A percentile compares a stretch with the other conserved stretches of the same genome.
Conservation (phyloP, 768 basidiomycete species). For the Serpula lacrymans region DNA sequence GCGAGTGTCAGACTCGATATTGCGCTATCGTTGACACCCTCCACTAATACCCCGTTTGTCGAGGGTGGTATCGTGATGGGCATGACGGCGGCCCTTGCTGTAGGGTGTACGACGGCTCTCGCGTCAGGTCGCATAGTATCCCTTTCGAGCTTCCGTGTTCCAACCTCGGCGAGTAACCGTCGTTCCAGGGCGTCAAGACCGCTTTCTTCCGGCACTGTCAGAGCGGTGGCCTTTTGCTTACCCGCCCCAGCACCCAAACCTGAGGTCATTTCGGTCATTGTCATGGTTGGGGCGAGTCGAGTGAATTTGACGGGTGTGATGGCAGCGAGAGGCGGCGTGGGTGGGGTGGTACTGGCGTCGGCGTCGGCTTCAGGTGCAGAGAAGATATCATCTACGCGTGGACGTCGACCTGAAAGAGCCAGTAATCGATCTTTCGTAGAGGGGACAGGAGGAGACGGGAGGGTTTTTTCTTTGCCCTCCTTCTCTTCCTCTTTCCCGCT, state of each 20-base stretch:
- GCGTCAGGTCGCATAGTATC: slow-evolving; percentile 30
- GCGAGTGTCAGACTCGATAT: slow-evolving; percentile 46
- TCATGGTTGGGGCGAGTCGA: slow-evolving; percentile 27
- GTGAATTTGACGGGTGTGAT: slow-evolving; percentile 31
- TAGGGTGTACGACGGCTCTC: slow-evolving; percentile 31
- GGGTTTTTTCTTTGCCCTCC: slow-evolving; percentile 48
- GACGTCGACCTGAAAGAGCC: slow-evolving; percentile 11
- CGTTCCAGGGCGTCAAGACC: slow-evolving; percentile 75
- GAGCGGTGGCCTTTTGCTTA: slow-evolving; percentile 8
- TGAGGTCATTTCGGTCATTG: slow-evolving; percentile 13
- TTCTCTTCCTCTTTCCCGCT: slow-evolving; percentile 13
- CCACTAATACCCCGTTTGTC: slow-evolving; percentile 16
- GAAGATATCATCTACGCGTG: slow-evolving; percentile 32
- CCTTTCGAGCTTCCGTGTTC: slow-evolving; percentile 49
- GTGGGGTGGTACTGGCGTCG: slow-evolving; percentile 28
- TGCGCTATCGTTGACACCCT: slow-evolving; percentile 39
- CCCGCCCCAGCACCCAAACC: slow-evolving; percentile 20
- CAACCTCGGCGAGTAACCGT: slow-evolving; percentile 66
- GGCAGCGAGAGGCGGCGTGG: slow-evolving; percentile 52
- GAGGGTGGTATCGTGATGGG: slow-evolving; percentile 37
- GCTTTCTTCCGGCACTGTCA: slow-evolving; percentile 32
- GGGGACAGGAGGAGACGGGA: slow-evolving; percentile 56
- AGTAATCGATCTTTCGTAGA: slow-evolving; percentile 32
- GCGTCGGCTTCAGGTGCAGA: slow-evolving; percentile 13
- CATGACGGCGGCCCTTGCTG: no score